Conservation (phyloP, 31 red algal genomes). For the Odonthalia washingtoniensis region DNA sequence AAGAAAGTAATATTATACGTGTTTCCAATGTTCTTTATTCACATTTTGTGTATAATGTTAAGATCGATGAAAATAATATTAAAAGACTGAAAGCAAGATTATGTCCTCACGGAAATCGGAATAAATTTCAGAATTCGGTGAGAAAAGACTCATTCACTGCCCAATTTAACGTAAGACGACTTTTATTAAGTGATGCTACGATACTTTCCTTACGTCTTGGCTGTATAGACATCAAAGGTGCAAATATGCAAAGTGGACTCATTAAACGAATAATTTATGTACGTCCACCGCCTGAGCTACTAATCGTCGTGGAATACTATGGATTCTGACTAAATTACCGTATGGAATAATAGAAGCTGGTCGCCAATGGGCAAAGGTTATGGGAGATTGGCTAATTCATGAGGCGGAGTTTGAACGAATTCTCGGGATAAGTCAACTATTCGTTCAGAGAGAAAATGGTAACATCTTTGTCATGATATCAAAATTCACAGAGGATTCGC, state of each 20-base stretch:
- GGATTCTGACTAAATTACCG: constrained; percentile 24
- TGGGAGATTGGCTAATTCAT: neutral
- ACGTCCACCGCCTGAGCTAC: constrained; percentile 14
- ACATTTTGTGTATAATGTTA: constrained; percentile 38
- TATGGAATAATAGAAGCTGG: constrained; percentile 32
- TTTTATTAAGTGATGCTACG: neutral
- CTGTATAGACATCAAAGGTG: constrained; percentile 34
- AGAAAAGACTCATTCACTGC: constrained; percentile 21
- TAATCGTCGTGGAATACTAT: neutral
- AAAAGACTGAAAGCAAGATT: constrained; percentile 24
- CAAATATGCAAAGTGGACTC: neutral
- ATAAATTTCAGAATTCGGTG: constrained; percentile 26
- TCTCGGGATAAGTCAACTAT: constrained; percentile 41
- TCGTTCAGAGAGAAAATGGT: neutral
- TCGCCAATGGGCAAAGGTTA: neutral
- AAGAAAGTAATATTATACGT: neutral
- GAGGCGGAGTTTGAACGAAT: neutral
- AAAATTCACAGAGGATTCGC: constrained; percentile 31
- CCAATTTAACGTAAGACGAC: constrained; percentile 25
- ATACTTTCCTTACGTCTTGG: neutral
- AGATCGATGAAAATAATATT: neutral
- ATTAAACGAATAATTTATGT: constrained; percentile 21
- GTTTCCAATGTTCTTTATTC: constrained; percentile 16
- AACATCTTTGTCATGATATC: neutral
- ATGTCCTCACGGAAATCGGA: constrained; percentile 5